Conservation (phyloP, 805 yeast genomes). For the Jamesozyma rosinii region DNA sequence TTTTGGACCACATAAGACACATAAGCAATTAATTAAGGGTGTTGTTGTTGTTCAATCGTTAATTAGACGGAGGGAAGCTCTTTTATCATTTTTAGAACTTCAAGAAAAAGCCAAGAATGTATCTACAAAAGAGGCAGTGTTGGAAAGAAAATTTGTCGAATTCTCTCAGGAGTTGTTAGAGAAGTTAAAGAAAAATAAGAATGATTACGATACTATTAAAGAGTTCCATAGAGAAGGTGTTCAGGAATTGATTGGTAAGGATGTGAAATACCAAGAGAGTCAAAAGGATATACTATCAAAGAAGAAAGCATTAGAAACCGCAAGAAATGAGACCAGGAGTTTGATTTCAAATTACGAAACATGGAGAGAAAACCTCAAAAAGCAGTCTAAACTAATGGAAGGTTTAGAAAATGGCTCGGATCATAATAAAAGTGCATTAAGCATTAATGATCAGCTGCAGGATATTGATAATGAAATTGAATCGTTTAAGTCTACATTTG, state of each 20-base stretch:
- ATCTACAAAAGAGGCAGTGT: constrained; percentile 17
- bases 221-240: not conserved
- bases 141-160: constrained; percentile 4
- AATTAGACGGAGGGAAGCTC: constrained; percentile 64
- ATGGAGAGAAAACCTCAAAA: not conserved
- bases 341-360: not conserved
- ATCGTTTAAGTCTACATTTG: not conserved
- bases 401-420: no score
- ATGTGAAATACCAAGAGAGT: constrained; percentile 37
- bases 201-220: constrained; percentile 38
- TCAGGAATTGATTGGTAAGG: not conserved
- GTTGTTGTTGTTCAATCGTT: constrained; percentile 61
- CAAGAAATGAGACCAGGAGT: constrained; percentile 1
- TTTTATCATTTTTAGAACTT: constrained; percentile 36
- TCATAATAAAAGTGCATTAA: not conserved
- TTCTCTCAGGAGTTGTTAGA: constrained; percentile 58
- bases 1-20: constrained; percentile 40
- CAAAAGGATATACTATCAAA: not conserved
- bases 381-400: not conserved
- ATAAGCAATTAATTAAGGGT: constrained; percentile 38
- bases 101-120: constrained; percentile 5
- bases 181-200: constrained; percentile 70
- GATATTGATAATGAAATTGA: not conserved
- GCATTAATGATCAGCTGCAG: not conserved
- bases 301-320: constrained; percentile 1